These are phyloP conservation scores for Blastobotrys buckinghamii DNA, from an alignment of 1,139 yeast species.

Conservation along the genomic window DNA sequence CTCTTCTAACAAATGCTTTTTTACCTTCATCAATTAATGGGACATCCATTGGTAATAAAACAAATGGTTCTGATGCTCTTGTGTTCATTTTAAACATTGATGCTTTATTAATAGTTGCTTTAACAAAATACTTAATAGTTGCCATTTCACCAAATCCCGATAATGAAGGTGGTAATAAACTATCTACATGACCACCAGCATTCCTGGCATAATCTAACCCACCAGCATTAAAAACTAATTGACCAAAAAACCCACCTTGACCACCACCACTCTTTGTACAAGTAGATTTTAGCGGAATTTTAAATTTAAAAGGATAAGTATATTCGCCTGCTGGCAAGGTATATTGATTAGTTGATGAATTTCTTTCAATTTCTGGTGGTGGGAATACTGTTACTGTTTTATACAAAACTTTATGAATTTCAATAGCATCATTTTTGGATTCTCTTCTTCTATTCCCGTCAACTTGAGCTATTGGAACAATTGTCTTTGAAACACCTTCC, in stretches of 20 bases:
- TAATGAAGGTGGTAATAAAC: constrained; percentile 54
- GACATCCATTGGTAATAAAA: constrained; percentile 49
- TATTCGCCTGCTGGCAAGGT: constrained; percentile 59
- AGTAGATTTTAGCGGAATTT: constrained; percentile 46
- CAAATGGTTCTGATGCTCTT: constrained; percentile 46
- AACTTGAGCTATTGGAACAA: constrained; percentile 24
- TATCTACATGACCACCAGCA: constrained; percentile 36
- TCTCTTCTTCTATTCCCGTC: constrained; percentile 19
- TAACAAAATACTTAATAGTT: constrained; percentile 46
- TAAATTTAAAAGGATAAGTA: constrained; percentile 51
- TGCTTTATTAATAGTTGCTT: constrained; percentile 54
- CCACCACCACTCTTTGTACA: constrained; percentile 31
- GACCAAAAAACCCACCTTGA: constrained; percentile 6
- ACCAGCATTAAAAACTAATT: constrained; percentile 34
- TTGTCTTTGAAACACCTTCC: constrained; percentile 48
- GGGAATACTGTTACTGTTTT: constrained; percentile 56
- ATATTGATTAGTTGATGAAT: constrained; percentile 46
- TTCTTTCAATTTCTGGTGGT: constrained; percentile 47
- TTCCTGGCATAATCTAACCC: constrained; percentile 27
- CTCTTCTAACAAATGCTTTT: constrained; percentile 27
- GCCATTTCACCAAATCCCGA: constrained; percentile 45
- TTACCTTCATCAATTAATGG: constrained; percentile 25
- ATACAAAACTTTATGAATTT: constrained; percentile 52
- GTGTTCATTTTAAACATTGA: constrained; percentile 47
- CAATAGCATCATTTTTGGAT: constrained; percentile 29